Conservation (phyloP, 495 filamentous ascomycete species). For the Xylaria scruposa region DNA sequence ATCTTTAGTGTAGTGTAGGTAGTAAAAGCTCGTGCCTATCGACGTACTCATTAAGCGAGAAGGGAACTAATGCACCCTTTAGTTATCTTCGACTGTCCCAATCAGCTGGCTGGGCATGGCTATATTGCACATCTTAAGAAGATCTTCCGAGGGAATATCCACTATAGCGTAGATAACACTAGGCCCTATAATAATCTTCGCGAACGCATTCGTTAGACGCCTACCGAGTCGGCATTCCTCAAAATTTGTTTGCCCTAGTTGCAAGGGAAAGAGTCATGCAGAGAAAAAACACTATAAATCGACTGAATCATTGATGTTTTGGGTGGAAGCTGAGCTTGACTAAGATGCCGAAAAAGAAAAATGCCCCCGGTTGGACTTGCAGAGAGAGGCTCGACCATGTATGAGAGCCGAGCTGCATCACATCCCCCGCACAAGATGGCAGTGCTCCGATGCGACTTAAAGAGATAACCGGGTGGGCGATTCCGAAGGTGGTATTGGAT, state of each 20-base stretch:
- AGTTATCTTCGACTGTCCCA: constrained; percentile 34
- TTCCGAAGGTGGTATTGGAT: constrained; percentile 6
- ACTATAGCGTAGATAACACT: not conserved
- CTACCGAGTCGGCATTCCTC: constrained; percentile 7
- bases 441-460: constrained; percentile 8
- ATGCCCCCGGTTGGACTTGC: not conserved
- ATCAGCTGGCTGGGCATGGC: constrained; percentile 32
- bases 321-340: constrained; percentile 13
- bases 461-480: not conserved
- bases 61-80: constrained; percentile 38
- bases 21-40: not conserved
- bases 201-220: not conserved
- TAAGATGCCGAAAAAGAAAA: constrained; percentile 18
- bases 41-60: constrained; percentile 38
- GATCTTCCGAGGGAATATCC: constrained; percentile 34
- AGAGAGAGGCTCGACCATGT: constrained; percentile 1
- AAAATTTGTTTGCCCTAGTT: not conserved
- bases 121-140: constrained; percentile 58
- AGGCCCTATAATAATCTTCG: constrained; percentile 13
- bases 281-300: not conserved
- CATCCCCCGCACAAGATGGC: constrained; percentile 12
- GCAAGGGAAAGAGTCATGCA: not conserved
- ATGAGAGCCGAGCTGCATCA: constrained; percentile 13
- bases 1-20: not conserved
- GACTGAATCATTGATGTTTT: not conserved